Evolutionary conservation across 148 eudicot genomes (phyloP).

Genomic region (Chenopodium berlandieri): DNA sequence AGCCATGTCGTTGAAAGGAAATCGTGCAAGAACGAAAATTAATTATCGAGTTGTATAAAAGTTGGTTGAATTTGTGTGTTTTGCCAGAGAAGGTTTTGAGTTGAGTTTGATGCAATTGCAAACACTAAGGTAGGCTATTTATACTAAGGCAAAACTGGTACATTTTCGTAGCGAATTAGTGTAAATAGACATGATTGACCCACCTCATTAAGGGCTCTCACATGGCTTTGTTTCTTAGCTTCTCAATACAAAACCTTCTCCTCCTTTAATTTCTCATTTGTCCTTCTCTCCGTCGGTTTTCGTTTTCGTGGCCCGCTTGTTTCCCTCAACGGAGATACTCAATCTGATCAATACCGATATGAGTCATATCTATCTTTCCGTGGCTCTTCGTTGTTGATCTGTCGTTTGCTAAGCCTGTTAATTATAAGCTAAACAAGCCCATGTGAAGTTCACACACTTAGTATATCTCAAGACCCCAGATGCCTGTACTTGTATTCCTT

Average conservation of each 20-base stretch:
- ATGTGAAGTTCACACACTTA: background rate
- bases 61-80: background rate
- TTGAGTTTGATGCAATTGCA: background rate
- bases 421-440: background rate
- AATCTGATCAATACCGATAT: background rate
- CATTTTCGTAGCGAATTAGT: background rate
- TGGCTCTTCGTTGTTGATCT: background rate
- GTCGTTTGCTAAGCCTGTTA: background rate
- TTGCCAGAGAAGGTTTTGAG: background rate
- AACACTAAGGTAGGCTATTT: background rate
- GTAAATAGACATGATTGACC: background rate
- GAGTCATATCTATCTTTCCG: background rate
- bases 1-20: background rate
- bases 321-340: background rate
- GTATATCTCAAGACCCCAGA: background rate
- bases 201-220: slow-evolving; percentile 7
- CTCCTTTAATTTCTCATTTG: background rate
- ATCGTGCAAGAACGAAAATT: background rate
- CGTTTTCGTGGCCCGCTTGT: background rate
- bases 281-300: background rate
- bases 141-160: background rate
- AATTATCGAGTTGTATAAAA: background rate
- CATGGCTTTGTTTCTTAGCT: slow-evolving; percentile 11
- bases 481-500: background rate
- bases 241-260: background rate